These are phyloP conservation scores for Tuber magnatum DNA, from an alignment of 495 filamentous ascomycete species.

Conservation along the genomic window DNA sequence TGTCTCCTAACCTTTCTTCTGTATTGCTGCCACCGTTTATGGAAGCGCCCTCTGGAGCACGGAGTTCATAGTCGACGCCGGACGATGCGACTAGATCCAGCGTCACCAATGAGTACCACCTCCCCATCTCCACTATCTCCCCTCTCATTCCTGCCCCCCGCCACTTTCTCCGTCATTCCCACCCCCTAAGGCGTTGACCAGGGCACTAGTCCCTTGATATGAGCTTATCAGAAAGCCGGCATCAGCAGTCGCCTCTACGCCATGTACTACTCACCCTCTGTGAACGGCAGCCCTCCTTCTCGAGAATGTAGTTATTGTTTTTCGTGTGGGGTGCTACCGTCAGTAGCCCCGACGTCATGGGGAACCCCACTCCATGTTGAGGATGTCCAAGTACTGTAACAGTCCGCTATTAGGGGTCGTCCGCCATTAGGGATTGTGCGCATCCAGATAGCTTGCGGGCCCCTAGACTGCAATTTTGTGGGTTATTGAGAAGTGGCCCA, in stretches of 20 bases:
- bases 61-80: slow-evolving; percentile 66
- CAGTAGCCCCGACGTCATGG: slow-evolving; percentile 59
- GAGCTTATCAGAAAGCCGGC: slow-evolving; percentile 85
- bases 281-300: slow-evolving; percentile 53
- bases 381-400: too few species aligned
- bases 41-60: slow-evolving; percentile 55
- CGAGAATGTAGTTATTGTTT: slow-evolving; percentile 69
- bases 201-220: slow-evolving; percentile 76
- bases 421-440: too few species aligned
- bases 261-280: slow-evolving; percentile 59
- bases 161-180: slow-evolving; percentile 21
- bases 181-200: slow-evolving; percentile 68
- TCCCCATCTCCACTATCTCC: slow-evolving; percentile 13
- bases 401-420: too few species aligned
- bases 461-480: too few species aligned
- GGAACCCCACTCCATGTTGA: slow-evolving; percentile 61
- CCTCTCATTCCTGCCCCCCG: background rate
- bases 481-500: too few species aligned
- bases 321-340: slow-evolving; percentile 57
- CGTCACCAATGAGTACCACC: slow-evolving; percentile 54
- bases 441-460: too few species aligned
- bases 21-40: slow-evolving; percentile 6
- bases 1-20: slow-evolving; percentile 48
- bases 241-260: slow-evolving; percentile 78
- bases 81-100: slow-evolving; percentile 73